These are phyloP conservation scores for Rhodotorula sp. DNA, from an alignment of 1,284 basidiomycete species.

Conservation along the genomic window DNA sequence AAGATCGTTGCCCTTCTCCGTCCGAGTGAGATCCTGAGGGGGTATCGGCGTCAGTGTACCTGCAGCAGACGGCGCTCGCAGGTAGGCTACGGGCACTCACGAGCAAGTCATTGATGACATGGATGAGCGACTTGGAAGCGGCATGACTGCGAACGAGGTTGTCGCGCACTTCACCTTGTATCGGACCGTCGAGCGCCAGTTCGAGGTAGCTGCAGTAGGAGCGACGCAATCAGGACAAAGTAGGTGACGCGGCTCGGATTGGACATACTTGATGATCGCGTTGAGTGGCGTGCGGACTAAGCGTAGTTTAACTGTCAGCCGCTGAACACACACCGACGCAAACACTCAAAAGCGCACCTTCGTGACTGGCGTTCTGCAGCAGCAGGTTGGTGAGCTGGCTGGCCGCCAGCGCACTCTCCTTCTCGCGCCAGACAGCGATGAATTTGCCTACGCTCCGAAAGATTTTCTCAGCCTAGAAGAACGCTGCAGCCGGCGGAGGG, in stretches of 20 bases:
- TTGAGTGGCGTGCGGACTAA: slow-evolving; percentile 67
- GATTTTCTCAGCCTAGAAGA: too few species aligned
- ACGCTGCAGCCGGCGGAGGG: not conserved
- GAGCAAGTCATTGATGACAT: slow-evolving; percentile 79
- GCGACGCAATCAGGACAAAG: not conserved
- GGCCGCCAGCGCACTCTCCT: slow-evolving; percentile 71
- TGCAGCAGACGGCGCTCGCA: not conserved
- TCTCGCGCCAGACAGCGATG: slow-evolving; percentile 77
- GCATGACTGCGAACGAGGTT: slow-evolving; percentile 75
- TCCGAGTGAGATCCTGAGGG: slow-evolving; percentile 66
- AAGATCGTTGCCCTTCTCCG: slow-evolving; percentile 76
- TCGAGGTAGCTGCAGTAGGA: slow-evolving; percentile 66
- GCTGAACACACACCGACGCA: not conserved
- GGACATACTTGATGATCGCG: slow-evolving; percentile 64
- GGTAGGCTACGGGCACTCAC: slow-evolving; percentile 48
- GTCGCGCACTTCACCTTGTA: slow-evolving; percentile 74
- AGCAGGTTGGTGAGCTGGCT: slow-evolving; percentile 76
- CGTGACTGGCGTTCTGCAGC: slow-evolving; percentile 83
- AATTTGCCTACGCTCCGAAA: slow-evolving; percentile 13
- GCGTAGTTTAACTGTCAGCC: not conserved
- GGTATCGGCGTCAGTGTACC: not conserved
- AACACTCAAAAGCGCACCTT: slow-evolving; percentile 56
- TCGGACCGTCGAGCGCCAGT: slow-evolving; percentile 73
- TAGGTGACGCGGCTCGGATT: not conserved
- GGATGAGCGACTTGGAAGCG: slow-evolving; percentile 65